A percentile compares a stretch with the other conserved stretches of the same genome.
These are phyloP conservation scores for Pouteria campechiana DNA, from an alignment of 179 eudicot species.

Conservation along the genomic window DNA sequence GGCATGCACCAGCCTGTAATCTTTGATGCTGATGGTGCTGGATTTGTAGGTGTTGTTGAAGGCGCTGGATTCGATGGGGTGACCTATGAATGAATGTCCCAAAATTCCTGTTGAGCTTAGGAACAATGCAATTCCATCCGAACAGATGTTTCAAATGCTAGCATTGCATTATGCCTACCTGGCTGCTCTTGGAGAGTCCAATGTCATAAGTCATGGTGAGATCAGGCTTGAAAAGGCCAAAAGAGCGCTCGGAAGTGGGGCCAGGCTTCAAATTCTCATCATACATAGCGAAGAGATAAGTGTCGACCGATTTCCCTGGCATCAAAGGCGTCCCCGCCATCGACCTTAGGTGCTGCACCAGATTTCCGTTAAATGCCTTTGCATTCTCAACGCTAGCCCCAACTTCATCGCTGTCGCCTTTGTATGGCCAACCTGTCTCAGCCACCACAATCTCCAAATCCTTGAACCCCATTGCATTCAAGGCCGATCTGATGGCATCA, in stretches of 20 bases:
- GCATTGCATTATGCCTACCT: constrained; percentile 60
- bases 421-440: constrained; percentile 95
- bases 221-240: constrained; percentile 82
- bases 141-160: too few species aligned
- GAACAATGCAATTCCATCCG: too few species aligned
- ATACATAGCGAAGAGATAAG: constrained; percentile 85
- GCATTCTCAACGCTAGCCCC: constrained; percentile 85
- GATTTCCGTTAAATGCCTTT: constrained; percentile 69
- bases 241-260: constrained; percentile 63
- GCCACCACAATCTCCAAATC: constrained; percentile 78
- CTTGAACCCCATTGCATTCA: constrained; percentile 67
- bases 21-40: constrained; percentile 28
- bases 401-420: constrained; percentile 68
- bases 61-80: constrained; percentile 7
- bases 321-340: constrained; percentile 89
- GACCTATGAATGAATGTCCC: too few species aligned
- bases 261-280: constrained; percentile 94
- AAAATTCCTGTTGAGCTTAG: too few species aligned
- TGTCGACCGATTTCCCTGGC: constrained; percentile 90
- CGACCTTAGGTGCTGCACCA: constrained; percentile 68
- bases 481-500: constrained; percentile 79
- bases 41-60: constrained; percentile 16
- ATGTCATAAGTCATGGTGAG: constrained; percentile 49
- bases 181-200: constrained; percentile 54
- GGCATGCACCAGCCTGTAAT: constrained; percentile 65